Evolutionary conservation across 2,329 filamentous ascomycete species (phyloP), one percentile per base, ranked within the genome.

Genomic region (Cadophora luteo-olivacea): DNA sequence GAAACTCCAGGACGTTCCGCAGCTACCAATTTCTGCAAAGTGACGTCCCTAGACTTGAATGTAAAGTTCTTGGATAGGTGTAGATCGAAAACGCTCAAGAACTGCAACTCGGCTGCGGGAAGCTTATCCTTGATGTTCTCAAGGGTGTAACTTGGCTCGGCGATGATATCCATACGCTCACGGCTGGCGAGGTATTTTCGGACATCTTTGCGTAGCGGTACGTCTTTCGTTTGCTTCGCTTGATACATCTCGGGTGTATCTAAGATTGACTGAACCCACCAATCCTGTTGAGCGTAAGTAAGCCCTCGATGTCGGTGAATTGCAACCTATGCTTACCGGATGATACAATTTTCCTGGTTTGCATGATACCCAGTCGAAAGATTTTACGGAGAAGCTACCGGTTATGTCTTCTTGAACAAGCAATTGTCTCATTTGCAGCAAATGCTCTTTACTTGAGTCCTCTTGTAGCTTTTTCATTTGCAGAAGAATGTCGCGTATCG

Each of bases 321-420:
- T n/a, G n/a, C 8, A 22, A 3, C 14, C 12, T 6, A 1, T 32
- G 32, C 60, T 36, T 22, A 69, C 67, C 3, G 69, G 68, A 45
- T 69, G 68, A 38, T 55, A 71, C 1, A 66, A 19, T 9, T 58
- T 54, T 29, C 62, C 36, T 48, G 69, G 69, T 54, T 69, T 71
- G 57, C 63, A 69, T 14, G 58, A 33, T 29, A 68, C 65, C 69
- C 69, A 71, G 55, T 70, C 69, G n/a, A 70, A 70, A 24, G 57
- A 54, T 32, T 63, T 68, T 25, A 65, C 49, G 5, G 61, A 36
- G 3, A 65, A 49, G 19, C 51, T 64, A 9, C 33, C 65, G 9
- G 67, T 60, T 2, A 68, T 41, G 9, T 68, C 67, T 29, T 67
- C 67, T 54, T 69, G 66, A 9, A 61, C 64, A 4, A 68, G 52